Base-by-base conservation (phyloP, 257 asterid species). In the Solanum ossicruentum region DNA sequence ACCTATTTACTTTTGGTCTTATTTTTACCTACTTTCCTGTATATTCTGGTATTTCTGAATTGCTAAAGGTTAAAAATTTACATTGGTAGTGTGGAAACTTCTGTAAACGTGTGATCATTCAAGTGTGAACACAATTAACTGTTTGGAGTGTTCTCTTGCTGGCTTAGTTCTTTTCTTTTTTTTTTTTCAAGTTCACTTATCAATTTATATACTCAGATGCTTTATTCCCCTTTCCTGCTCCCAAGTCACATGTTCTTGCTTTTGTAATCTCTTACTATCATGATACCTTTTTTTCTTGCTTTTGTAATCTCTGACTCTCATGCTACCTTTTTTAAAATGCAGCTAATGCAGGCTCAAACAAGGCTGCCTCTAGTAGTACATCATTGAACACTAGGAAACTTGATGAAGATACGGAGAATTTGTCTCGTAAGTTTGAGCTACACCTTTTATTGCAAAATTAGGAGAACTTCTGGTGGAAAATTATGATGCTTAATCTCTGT, bases 391-490 rank as follows among this genome's bases (percentile, higher is more conserved):
- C 99, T 67, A 90, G 98, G 89, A 96, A 93, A 88, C 95, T 96
- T 43, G 99, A 95, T 80, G 99, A 96, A 81, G 99, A 96, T 43
- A 93, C 99, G 0, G 99, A 96, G 84, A 95, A 92, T 86, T 91
- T 96, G 63, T 61, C 99, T 61, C 99, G 99, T 96, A 75, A 93
- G 98, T 94, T 58, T 73, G 85, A 87, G 80, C 82, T 26, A 39
- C 82, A 20, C 65, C 52, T 72, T 66, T 78, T 80, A 16, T n/a
- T 4, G 39, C 26, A 51, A 26, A 73, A 26, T 51, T 49, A 15
- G 23, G 18, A 11, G 13, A 21, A 23, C 23, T 75, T 23, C 23
- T n/a, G 12, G 82, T 6, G 61, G 15, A n/a, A 12, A 73, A 73
- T 20, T 75, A 75, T 32, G 21, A 47, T 47, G 9, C 45, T 49